Conservation (phyloP, 2,329 filamentous ascomycete genomes). For the Ophiostoma quercus region DNA sequence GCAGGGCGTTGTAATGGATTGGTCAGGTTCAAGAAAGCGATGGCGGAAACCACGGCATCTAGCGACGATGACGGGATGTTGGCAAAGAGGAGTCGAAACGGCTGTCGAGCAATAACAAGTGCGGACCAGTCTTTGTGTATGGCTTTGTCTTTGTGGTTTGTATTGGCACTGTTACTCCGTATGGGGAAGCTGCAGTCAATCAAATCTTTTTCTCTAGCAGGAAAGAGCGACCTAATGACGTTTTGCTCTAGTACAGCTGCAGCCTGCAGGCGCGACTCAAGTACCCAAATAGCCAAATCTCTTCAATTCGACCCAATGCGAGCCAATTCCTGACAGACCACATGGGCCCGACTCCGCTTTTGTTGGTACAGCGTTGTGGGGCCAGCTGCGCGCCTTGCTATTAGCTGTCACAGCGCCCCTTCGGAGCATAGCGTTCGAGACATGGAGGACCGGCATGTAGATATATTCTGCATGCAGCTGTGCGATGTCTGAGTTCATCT, state of each 20-base stretch:
- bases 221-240: conserved; percentile 21
- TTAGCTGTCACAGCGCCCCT: conserved; percentile 1
- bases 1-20: neutral
- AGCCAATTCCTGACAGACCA: conserved; percentile 15
- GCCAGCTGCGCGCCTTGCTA: conserved; percentile 15
- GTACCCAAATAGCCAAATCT: neutral
- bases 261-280: neutral
- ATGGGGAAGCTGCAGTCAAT: conserved; percentile 19
- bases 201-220: conserved; percentile 16
- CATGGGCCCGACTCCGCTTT: conserved; percentile 20
- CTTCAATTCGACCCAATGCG: too few species aligned
- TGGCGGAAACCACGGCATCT: neutral
- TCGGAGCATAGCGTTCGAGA: conserved; percentile 10
- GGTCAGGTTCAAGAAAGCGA: neutral
- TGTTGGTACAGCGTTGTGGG: conserved; percentile 5
- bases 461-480: conserved; percentile 3
- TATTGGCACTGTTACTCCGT: too few species aligned
- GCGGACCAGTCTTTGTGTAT: neutral
- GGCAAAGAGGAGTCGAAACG: neutral
- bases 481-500: neutral
- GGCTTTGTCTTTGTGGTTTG: neutral
- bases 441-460: neutral
- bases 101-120: neutral
- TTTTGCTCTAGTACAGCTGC: conserved; percentile 16
- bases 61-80: neutral